These are phyloP conservation scores for Lolium perenne DNA, from an alignment of 176 grass and related monocot species.

Conservation along the genomic window DNA sequence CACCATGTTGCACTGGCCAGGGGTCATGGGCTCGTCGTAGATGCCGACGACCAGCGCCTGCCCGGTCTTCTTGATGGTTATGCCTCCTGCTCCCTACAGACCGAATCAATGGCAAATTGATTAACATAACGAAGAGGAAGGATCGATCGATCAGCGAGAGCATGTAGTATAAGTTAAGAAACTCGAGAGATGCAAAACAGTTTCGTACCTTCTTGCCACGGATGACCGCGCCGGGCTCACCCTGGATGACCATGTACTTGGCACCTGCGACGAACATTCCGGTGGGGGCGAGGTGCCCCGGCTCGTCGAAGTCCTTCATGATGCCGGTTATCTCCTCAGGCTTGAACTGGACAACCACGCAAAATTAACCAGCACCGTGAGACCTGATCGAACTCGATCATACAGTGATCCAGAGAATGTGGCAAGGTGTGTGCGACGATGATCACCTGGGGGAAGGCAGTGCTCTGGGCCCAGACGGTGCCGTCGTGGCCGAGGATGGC, in stretches of 20 bases:
- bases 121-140: background rate
- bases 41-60: slow-evolving; percentile 70
- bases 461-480: slow-evolving; percentile 59
- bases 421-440: too few relatives aligned
- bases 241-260: slow-evolving; percentile 90
- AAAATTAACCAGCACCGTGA: background rate
- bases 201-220: slow-evolving; percentile 78
- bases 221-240: slow-evolving; percentile 76
- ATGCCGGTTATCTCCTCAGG: slow-evolving; percentile 65
- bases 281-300: slow-evolving; percentile 77
- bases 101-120: background rate
- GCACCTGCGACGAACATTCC: slow-evolving; percentile 60
- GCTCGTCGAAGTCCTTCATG: slow-evolving; percentile 88
- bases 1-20: slow-evolving; percentile 81
- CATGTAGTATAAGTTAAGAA: background rate
- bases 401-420: background rate
- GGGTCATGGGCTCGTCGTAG: slow-evolving; percentile 88
- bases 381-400: slow-evolving; percentile 15
- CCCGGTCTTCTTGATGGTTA: slow-evolving; percentile 72
- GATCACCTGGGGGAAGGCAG: slow-evolving; percentile 59
- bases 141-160: background rate
- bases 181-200: background rate
- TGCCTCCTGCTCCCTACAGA: slow-evolving; percentile 64
- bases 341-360: slow-evolving; percentile 47
- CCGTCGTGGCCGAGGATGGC: slow-evolving; percentile 76